Evolutionary conservation across 495 filamentous ascomycete species (phyloP).

Genomic region (Hypomontagnella submonticulosa): DNA sequence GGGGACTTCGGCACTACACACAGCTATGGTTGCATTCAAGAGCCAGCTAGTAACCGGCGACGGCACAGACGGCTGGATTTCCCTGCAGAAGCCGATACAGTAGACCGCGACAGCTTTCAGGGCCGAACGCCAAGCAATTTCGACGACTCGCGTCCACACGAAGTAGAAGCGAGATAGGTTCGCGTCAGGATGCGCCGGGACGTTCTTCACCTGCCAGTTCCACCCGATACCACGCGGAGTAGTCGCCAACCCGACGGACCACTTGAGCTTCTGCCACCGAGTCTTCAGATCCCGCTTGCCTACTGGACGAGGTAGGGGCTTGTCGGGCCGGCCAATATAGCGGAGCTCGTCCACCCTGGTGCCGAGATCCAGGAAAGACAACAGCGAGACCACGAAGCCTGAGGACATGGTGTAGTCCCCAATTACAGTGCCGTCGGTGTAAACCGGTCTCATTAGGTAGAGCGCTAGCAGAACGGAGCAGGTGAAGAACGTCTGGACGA

Average conservation of each 20-base stretch:
- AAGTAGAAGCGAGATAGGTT: slow-evolving; percentile 6
- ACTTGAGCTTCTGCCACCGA: slow-evolving; percentile 26
- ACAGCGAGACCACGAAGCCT: neutral
- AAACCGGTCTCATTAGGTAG: slow-evolving; percentile 5
- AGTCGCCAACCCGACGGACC: slow-evolving; percentile 22
- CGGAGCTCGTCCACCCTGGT: neutral
- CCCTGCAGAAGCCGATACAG: slow-evolving; percentile 16
- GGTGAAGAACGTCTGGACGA: neutral
- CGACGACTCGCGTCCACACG: slow-evolving; percentile 3
- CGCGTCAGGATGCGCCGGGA: slow-evolving; percentile 18
- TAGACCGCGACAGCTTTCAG: slow-evolving; percentile 21
- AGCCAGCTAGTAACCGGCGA: neutral
- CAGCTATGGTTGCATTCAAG: neutral
- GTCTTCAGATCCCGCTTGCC: slow-evolving; percentile 20
- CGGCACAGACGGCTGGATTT: neutral
- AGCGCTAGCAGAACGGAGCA: slow-evolving; percentile 2
- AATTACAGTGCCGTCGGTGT: slow-evolving; percentile 12
- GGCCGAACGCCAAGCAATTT: slow-evolving; percentile 7
- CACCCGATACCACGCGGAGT: slow-evolving; percentile 40
- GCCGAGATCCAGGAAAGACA: slow-evolving; percentile 7
- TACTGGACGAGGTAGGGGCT: neutral
- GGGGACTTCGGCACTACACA: too few relatives aligned
- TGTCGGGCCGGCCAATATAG: slow-evolving; percentile 3
- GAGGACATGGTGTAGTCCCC: slow-evolving; percentile 9
- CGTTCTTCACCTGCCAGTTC: slow-evolving; percentile 45